Evolutionary conservation across 2,329 filamentous ascomycete species (phyloP).

Genomic region (Conoideocrella luteorostrata): DNA sequence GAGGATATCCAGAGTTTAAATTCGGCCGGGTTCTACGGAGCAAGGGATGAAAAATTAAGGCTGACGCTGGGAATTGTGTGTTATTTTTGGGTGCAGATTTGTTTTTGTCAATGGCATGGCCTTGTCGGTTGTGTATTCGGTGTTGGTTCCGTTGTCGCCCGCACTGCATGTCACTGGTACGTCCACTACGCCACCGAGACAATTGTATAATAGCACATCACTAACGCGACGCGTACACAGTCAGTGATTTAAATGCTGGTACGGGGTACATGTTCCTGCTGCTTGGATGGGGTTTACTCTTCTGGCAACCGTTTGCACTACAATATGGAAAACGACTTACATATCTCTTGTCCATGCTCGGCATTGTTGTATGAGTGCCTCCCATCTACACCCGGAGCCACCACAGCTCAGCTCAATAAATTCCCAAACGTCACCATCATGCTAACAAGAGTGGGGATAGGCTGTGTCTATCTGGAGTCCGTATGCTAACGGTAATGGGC

Average conservation of each 20-base stretch:
- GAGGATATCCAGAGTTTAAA: not conserved
- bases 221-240: too few species aligned
- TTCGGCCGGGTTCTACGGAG: too few species aligned
- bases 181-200: not conserved
- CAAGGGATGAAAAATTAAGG: not conserved
- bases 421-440: too few species aligned
- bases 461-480: slow-evolving; percentile 20
- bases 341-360: slow-evolving; percentile 31
- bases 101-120: slow-evolving; percentile 35
- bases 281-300: slow-evolving; percentile 37
- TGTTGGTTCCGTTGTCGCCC: slow-evolving; percentile 28
- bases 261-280: slow-evolving; percentile 37
- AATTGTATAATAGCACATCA: too few species aligned
- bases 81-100: slow-evolving; percentile 19
- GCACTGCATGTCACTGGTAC: slow-evolving; percentile 22
- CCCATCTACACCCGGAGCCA: not conserved
- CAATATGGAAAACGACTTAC: slow-evolving; percentile 37
- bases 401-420: too few species aligned
- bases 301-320: slow-evolving; percentile 42
- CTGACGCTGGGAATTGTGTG: not conserved
- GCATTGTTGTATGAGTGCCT: slow-evolving; percentile 10
- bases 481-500: slow-evolving; percentile 29
- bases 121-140: slow-evolving; percentile 31
- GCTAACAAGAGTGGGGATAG: not conserved
- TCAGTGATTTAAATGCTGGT: slow-evolving; percentile 31